These are phyloP conservation scores for Aspergillus fumigatus DNA, from an alignment of 2,329 filamentous ascomycete species.

Conservation along the genomic window DNA sequence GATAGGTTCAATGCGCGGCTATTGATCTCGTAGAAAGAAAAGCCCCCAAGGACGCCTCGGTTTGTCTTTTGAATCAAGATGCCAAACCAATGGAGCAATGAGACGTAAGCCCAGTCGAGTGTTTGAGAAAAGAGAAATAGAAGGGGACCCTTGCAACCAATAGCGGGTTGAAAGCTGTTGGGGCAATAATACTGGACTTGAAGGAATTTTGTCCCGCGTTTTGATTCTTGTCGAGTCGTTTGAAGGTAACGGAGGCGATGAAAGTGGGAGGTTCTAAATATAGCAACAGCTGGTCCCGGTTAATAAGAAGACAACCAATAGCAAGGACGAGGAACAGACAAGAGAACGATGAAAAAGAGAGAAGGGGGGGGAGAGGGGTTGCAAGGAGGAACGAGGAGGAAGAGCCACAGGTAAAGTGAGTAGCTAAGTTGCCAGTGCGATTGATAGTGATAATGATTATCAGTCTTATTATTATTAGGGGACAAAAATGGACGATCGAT, in stretches of 20 bases:
- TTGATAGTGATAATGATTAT: background rate
- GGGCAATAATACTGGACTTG: background rate
- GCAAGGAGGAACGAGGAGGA: constrained; percentile 2
- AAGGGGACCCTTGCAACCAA: constrained; percentile 2
- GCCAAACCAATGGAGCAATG: background rate
- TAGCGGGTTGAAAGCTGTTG: background rate
- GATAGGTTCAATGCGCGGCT: constrained; percentile 5
- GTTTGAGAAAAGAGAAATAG: background rate
- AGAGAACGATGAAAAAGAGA: background rate
- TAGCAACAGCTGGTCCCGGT: constrained; percentile 25
- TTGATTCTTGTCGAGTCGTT: background rate
- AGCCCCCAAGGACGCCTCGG: background rate
- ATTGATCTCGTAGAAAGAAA: constrained; percentile 6
- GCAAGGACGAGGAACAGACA: constrained; percentile 18
- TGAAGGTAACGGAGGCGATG: constrained; percentile 17
- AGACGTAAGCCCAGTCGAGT: background rate
- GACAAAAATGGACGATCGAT: background rate
- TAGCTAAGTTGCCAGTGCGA: constrained; percentile 7
- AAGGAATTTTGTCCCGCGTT: background rate
- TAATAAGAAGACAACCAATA: constrained; percentile 14
- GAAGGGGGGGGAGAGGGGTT: constrained; percentile 1
- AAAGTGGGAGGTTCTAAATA: constrained; percentile 29
- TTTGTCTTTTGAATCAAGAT: constrained; percentile 1
- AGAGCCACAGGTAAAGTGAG: constrained; percentile 10
- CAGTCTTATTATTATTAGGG: background rate